phyloP scores from a whole-genome alignment of 2,329 filamentous ascomycete species.

The Dactylonectria macrodidyma region DNA sequence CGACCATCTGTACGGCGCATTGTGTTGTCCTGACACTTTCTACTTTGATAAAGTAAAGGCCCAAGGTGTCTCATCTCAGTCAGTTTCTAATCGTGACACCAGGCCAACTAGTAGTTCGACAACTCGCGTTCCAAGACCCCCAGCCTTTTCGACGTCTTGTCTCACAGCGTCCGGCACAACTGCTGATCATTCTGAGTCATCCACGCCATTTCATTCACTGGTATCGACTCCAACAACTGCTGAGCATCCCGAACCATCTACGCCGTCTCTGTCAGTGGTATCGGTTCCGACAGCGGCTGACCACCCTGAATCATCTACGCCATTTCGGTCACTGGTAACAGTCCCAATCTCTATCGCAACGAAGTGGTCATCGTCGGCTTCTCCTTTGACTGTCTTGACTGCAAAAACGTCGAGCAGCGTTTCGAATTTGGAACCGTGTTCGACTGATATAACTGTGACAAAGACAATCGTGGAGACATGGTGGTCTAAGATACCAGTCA shows the following conservation, averaged over 20 bases:
- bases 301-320: neutral
- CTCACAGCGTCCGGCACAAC: slow-evolving; percentile 37
- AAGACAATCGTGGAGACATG: slow-evolving; percentile 45
- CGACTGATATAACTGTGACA: slow-evolving; percentile 45
- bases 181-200: slow-evolving; percentile 9
- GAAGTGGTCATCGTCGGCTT: slow-evolving; percentile 19
- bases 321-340: slow-evolving; percentile 1
- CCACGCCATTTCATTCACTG: slow-evolving; percentile 7
- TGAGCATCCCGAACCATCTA: neutral
- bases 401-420: neutral
- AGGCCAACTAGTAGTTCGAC: slow-evolving; percentile 35
- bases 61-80: slow-evolving; percentile 1
- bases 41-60: slow-evolving; percentile 39
- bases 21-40: slow-evolving; percentile 41
- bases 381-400: slow-evolving; percentile 1
- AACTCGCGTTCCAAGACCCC: slow-evolving; percentile 16
- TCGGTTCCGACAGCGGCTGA: slow-evolving; percentile 11
- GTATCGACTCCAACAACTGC: too few species aligned
- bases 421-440: slow-evolving; percentile 38
- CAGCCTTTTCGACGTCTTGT: slow-evolving; percentile 37
- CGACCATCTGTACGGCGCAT: slow-evolving; percentile 39
- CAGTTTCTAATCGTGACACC: neutral
- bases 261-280: neutral
- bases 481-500: slow-evolving; percentile 37
- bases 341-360: slow-evolving; percentile 26